A percentile compares a stretch with the other conserved stretches of the same genome.
Evolutionary conservation across 768 basidiomycete species (phyloP).

Genomic region (Terana coerulea): DNA sequence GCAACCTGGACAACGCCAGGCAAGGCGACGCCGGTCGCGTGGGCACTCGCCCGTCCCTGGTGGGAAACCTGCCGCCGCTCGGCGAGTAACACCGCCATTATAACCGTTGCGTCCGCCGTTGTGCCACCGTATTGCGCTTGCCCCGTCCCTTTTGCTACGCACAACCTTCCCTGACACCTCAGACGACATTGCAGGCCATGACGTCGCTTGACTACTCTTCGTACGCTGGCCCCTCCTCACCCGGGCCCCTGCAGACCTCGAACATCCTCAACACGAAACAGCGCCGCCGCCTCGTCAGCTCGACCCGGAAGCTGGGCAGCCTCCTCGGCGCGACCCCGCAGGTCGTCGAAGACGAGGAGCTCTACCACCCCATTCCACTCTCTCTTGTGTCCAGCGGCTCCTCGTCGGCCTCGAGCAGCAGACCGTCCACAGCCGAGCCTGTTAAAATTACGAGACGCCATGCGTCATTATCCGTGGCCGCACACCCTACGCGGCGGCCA

Average conservation of each 20-base stretch:
- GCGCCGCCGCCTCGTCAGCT: slow-evolving; percentile 14
- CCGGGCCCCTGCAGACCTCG: slow-evolving; percentile 8
- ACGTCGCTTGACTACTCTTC: not conserved
- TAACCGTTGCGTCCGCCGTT: not conserved
- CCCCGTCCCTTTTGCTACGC: not conserved
- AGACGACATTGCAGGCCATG: not conserved
- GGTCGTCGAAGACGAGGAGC: slow-evolving; percentile 5
- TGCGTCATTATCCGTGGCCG: slow-evolving; percentile 10
- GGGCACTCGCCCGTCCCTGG: not conserved
- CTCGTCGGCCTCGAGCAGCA: slow-evolving; percentile 6
- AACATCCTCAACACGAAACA: slow-evolving; percentile 9
- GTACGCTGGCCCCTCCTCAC: not conserved
- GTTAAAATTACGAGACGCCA: slow-evolving; percentile 8
- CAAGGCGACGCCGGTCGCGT: not conserved
- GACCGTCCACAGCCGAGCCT: not conserved
- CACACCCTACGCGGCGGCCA: not conserved
- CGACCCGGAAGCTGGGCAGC: slow-evolving; percentile 13
- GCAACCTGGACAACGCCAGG: not conserved
- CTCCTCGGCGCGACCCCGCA: slow-evolving; percentile 12
- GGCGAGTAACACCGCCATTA: not conserved
- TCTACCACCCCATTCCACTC: not conserved
- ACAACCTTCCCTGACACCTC: not conserved
- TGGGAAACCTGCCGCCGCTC: not conserved
- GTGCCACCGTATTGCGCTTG: not conserved
- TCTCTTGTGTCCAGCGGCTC: not conserved